Evolutionary conservation across 2,329 filamentous ascomycete species (phyloP).

Genomic region (Rugonectria rugulosa): DNA sequence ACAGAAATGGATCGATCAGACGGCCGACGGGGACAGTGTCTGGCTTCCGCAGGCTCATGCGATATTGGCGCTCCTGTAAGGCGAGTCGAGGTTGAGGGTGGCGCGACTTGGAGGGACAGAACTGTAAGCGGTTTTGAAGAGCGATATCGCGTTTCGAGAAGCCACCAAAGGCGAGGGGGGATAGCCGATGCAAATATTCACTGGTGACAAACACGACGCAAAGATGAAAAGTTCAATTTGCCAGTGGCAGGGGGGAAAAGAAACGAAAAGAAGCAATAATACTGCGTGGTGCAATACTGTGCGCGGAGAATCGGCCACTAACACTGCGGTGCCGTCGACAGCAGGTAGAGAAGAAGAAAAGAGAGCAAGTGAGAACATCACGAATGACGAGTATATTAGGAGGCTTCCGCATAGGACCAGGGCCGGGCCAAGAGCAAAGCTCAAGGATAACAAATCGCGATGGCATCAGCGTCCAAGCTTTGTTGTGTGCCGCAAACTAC

Average conservation of each 20-base stretch:
- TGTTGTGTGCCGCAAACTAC: constrained; percentile 14
- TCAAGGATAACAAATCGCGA: constrained; percentile 19
- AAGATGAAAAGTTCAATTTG: constrained; percentile 7
- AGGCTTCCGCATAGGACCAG: constrained; percentile 21
- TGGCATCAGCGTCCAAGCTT: constrained; percentile 14
- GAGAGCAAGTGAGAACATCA: constrained; percentile 8
- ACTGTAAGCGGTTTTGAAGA: constrained; percentile 26
- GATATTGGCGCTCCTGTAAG: constrained; percentile 34
- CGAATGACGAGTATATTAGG: constrained; percentile 9
- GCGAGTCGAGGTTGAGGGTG: constrained; percentile 34
- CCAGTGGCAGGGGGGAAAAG: constrained; percentile 2
- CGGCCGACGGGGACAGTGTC: constrained; percentile 31
- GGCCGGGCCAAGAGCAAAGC: constrained; percentile 13
- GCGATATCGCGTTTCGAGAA: constrained; percentile 22
- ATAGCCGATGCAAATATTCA: constrained; percentile 8
- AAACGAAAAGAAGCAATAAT: constrained; percentile 20
- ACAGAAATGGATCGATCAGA: constrained; percentile 37
- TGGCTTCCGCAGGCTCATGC: constrained; percentile 35
- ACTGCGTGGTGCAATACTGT: constrained; percentile 33
- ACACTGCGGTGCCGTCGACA: constrained; percentile 23
- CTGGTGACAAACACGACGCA: constrained; percentile 8
- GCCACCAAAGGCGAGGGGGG: constrained; percentile 5
- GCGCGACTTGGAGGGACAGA: constrained; percentile 34
- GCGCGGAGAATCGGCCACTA: constrained; percentile 28
- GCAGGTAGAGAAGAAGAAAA: constrained; percentile 15